Percentiles rank a stretch among this genome's conserved stretches.
Evolutionary conservation across 176 grass and related monocot genomes (phyloP).

Genomic region (Coix lacrymajobi): DNA sequence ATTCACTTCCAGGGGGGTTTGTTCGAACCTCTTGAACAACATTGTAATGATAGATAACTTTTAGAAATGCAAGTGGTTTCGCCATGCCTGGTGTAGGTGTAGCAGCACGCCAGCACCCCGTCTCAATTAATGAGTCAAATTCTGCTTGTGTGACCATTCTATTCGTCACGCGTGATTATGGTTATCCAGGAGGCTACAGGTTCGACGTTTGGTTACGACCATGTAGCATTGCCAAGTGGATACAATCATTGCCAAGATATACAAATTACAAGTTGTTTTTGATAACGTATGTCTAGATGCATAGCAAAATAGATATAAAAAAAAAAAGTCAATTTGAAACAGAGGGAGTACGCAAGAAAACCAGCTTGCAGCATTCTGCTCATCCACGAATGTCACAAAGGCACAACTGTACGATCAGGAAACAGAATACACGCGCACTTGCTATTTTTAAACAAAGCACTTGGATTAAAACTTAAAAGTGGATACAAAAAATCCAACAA

Average conservation of each 20-base stretch:
- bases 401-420: background rate
- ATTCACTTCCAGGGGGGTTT: conserved; percentile 25
- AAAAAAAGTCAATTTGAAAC: too few species aligned
- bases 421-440: background rate
- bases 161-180: background rate
- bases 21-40: conserved; percentile 15
- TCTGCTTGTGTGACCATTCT: background rate
- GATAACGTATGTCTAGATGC: too few species aligned
- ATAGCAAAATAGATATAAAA: too few species aligned
- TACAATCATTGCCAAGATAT: background rate
- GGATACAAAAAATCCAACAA: background rate
- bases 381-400: background rate
- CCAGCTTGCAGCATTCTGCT: background rate
- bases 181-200: background rate
- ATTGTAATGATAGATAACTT: background rate
- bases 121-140: background rate
- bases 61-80: background rate
- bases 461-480: background rate
- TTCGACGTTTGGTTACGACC: background rate
- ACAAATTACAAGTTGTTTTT: too few species aligned
- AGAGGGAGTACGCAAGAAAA: background rate
- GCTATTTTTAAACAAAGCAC: background rate
- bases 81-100: background rate
- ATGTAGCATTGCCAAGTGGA: background rate
- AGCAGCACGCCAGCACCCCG: background rate